Conservation (phyloP, 1,139 yeast genomes). For the Pichia sp. region DNA sequence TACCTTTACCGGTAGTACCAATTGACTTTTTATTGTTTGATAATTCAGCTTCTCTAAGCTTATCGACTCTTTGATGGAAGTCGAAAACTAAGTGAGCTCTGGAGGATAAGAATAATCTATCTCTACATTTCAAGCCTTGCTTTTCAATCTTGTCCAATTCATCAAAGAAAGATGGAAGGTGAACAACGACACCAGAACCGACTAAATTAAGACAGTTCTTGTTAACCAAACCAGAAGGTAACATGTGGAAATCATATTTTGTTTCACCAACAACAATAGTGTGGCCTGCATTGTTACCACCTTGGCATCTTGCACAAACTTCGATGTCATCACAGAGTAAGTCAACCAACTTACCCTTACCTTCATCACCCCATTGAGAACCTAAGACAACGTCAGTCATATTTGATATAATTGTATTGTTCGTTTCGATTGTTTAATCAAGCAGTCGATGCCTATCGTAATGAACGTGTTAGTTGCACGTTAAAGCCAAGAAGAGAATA, state of each 20-base stretch:
- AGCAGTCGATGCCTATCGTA: constrained; percentile 1
- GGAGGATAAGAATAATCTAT: constrained; percentile 78
- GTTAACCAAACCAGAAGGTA: constrained; percentile 94
- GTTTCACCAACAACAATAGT: constrained; percentile 86
- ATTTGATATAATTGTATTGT: constrained; percentile 1
- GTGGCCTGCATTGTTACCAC: constrained; percentile 99
- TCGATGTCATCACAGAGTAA: constrained; percentile 89
- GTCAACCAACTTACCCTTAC: constrained; percentile 96
- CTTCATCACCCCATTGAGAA: constrained; percentile 99
- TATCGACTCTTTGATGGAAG: constrained; percentile 96
- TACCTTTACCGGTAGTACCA: constrained; percentile 99
- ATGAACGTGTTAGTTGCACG: constrained; percentile 15
- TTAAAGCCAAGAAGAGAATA: constrained; percentile 10
- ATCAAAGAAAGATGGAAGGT: constrained; percentile 85
- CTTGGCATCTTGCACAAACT: constrained; percentile 97
- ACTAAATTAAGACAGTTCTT: constrained; percentile 83
- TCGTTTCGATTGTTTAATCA: neutral
- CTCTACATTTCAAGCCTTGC: constrained; percentile 76
- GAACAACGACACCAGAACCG: constrained; percentile 97
- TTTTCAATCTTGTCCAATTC: constrained; percentile 76
- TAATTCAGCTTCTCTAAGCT: constrained; percentile 88
- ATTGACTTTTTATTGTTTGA: constrained; percentile 81
- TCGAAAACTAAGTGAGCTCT: constrained; percentile 96
- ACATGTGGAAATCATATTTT: constrained; percentile 97
- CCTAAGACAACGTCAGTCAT: constrained; percentile 95